A percentile compares a stretch with the other conserved stretches of the same genome.
Conservation (phyloP, 2,329 filamentous ascomycete species). For the Cladophialophora psammophila region DNA sequence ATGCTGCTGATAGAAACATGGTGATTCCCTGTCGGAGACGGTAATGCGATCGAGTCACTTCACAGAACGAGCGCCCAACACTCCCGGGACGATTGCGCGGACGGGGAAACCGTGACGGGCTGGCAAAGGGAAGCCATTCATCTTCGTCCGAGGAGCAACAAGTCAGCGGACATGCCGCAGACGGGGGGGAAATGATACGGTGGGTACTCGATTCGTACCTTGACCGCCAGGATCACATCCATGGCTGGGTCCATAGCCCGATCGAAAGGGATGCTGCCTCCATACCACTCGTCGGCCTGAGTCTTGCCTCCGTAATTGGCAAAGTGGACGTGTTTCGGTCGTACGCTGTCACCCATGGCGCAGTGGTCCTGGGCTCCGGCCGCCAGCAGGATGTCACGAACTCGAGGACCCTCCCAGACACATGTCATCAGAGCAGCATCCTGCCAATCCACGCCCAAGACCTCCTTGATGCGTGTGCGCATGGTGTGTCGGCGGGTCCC, state of each 20-base stretch:
- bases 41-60: slow-evolving; percentile 65
- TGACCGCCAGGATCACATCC: slow-evolving; percentile 58
- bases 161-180: slow-evolving; percentile 15
- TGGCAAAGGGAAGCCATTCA: slow-evolving; percentile 58
- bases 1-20: slow-evolving; percentile 64
- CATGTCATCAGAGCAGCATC: slow-evolving; percentile 69
- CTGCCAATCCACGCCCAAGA: slow-evolving; percentile 66
- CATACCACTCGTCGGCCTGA: slow-evolving; percentile 67
- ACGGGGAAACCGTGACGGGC: slow-evolving; percentile 62
- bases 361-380: slow-evolving; percentile 52
- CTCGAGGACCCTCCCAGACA: slow-evolving; percentile 61
- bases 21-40: slow-evolving; percentile 58
- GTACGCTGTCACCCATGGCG: slow-evolving; percentile 41
- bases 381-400: slow-evolving; percentile 59
- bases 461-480: slow-evolving; percentile 66
- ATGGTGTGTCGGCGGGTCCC: slow-evolving; percentile 68
- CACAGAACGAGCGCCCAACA: slow-evolving; percentile 62
- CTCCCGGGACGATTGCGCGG: slow-evolving; percentile 60
- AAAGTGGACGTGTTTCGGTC: slow-evolving; percentile 60
- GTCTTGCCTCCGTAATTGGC: slow-evolving; percentile 60
- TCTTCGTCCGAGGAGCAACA: slow-evolving; percentile 43
- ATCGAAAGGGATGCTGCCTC: slow-evolving; percentile 60
- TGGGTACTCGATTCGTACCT: slow-evolving; percentile 45
- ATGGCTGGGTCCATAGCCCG: slow-evolving; percentile 54
- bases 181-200: neutral